These are phyloP conservation scores for Yamadazyma triangularis DNA, from an alignment of 1,139 yeast genomes.

Conservation along the genomic window DNA sequence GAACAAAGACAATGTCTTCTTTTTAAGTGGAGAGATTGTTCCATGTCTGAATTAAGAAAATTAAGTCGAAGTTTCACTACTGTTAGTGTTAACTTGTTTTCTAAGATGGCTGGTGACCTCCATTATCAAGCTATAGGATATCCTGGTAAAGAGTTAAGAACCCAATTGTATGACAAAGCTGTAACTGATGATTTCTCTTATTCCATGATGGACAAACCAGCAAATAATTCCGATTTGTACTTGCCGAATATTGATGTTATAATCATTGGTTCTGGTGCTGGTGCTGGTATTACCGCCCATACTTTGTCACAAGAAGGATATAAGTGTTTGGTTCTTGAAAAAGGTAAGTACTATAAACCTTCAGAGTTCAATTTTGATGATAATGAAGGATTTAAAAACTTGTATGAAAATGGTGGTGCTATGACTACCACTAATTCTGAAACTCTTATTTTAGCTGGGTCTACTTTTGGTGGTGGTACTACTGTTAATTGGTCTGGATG, in stretches of 20 bases:
- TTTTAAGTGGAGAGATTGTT: conserved; percentile 37
- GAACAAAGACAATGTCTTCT: conserved; percentile 27
- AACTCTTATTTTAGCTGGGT: conserved; percentile 44
- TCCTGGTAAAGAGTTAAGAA: conserved; percentile 30
- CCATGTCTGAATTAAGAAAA: conserved; percentile 24
- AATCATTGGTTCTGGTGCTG: conserved; percentile 55
- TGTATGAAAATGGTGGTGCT: conserved; percentile 42
- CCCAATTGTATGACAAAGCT: conserved; percentile 23
- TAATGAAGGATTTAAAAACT: conserved; percentile 26
- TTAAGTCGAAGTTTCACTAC: conserved; percentile 23
- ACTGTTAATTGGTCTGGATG: conserved; percentile 64
- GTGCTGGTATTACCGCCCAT: conserved; percentile 56
- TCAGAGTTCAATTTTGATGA: conserved; percentile 38
- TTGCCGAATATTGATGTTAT: conserved; percentile 41
- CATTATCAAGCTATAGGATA: conserved; percentile 33
- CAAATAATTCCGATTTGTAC: conserved; percentile 28
- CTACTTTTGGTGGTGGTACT: conserved; percentile 59
- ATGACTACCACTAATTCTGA: conserved; percentile 32
- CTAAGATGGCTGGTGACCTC: conserved; percentile 24
- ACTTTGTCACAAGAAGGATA: conserved; percentile 43
- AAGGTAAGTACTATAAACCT: conserved; percentile 43
- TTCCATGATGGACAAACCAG: conserved; percentile 30
- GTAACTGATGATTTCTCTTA: conserved; percentile 24
- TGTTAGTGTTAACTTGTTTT: conserved; percentile 21
- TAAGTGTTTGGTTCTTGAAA: conserved; percentile 48